Conservation (phyloP, 768 basidiomycete genomes). For the Neoboletus brunneissimus region DNA sequence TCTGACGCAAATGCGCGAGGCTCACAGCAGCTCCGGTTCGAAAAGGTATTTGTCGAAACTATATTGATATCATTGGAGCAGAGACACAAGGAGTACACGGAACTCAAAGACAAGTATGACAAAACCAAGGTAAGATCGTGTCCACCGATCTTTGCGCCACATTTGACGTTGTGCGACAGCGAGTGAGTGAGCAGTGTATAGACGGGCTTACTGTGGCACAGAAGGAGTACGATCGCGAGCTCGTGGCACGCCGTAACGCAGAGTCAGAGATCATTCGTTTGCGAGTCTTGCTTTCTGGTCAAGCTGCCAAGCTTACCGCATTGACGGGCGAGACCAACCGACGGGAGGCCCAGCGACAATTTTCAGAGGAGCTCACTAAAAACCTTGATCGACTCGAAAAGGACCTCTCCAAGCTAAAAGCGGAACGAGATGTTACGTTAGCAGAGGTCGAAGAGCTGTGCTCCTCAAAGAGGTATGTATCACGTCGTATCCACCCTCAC, state of each 20-base stretch:
- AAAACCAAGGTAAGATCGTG: slow-evolving; percentile 73
- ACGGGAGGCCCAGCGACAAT: slow-evolving; percentile 74
- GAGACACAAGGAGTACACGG: slow-evolving; percentile 54
- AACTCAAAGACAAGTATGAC: slow-evolving; percentile 76
- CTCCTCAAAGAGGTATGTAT: slow-evolving; percentile 62
- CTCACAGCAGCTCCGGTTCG: slow-evolving; percentile 62
- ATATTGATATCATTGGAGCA: slow-evolving; percentile 66
- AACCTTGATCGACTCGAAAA: slow-evolving; percentile 77
- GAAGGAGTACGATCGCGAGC: slow-evolving; percentile 90
- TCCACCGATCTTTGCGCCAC: neutral
- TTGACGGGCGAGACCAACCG: slow-evolving; percentile 75
- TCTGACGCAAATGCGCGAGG: slow-evolving; percentile 58
- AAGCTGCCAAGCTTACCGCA: slow-evolving; percentile 83
- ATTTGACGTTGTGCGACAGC: slow-evolving; percentile 41
- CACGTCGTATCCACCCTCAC: slow-evolving; percentile 3
- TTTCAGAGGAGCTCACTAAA: slow-evolving; percentile 74
- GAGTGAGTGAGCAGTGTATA: slow-evolving; percentile 88
- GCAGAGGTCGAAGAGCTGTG: slow-evolving; percentile 93
- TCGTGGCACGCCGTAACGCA: slow-evolving; percentile 82
- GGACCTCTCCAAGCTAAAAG: slow-evolving; percentile 82
- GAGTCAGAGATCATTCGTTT: slow-evolving; percentile 90
- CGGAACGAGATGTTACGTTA: slow-evolving; percentile 86
- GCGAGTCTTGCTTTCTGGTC: slow-evolving; percentile 81
- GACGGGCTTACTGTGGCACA: slow-evolving; percentile 91
- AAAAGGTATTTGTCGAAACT: slow-evolving; percentile 68